Evolutionary conservation across 106 monocot genomes (phyloP).

Genomic region (Platanthera guangdongensis): DNA sequence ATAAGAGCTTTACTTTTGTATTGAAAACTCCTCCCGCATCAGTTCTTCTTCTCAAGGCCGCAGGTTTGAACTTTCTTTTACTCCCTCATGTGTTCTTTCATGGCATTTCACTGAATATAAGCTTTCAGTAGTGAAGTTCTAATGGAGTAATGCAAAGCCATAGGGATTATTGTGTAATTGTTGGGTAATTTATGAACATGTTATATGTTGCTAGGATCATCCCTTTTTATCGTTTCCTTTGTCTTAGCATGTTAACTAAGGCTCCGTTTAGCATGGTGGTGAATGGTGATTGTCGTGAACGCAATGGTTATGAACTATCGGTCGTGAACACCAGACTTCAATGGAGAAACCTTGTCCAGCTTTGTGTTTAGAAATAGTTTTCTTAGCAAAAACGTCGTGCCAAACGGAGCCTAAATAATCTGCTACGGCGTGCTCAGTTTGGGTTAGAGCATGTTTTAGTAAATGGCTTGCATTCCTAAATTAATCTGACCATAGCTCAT

Average conservation of each 20-base stretch:
- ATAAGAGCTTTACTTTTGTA: conserved; percentile 97
- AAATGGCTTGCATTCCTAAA: not conserved
- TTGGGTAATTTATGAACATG: too few species aligned
- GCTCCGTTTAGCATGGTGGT: too few species aligned
- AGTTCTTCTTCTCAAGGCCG: conserved; percentile 92
- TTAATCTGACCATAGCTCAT: not conserved
- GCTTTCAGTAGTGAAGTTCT: not conserved
- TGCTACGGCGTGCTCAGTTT: not conserved
- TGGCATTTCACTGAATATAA: not conserved
- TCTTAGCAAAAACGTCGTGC: too few species aligned
- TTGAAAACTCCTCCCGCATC: conserved; percentile 96
- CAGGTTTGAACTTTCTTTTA: conserved; percentile 37
- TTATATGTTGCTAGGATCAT: not conserved
- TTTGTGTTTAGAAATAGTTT: too few species aligned
- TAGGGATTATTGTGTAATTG: too few species aligned
- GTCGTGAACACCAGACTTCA: too few species aligned
- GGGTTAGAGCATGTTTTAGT: not conserved
- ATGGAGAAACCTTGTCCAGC: too few species aligned
- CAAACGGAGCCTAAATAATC: not conserved
- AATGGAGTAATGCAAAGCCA: not conserved
- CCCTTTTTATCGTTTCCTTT: not conserved
- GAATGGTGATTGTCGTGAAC: too few species aligned
- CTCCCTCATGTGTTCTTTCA: not conserved
- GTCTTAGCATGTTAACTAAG: not conserved
- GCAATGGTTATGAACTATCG: too few species aligned